Evolutionary conservation across 2,329 filamentous ascomycete genomes (phyloP).

Genomic region (Colletotrichum sp.): DNA sequence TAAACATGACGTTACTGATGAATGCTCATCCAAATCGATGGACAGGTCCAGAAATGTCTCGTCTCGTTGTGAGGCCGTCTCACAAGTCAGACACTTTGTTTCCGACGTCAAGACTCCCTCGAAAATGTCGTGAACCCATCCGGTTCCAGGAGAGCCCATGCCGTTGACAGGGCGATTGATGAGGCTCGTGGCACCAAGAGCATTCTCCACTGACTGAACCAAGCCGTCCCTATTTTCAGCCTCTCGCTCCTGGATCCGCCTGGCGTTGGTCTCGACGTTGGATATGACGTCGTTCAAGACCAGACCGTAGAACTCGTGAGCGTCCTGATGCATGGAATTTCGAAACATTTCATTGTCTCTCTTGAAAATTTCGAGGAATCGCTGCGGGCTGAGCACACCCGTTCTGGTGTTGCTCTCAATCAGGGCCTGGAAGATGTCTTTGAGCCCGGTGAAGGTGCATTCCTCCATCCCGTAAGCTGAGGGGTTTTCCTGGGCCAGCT

Average conservation of each 20-base stretch:
- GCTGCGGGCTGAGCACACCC: slow-evolving; percentile 88
- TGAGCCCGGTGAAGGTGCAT: slow-evolving; percentile 90
- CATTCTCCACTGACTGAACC: slow-evolving; percentile 55
- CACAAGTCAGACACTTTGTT: slow-evolving; percentile 94
- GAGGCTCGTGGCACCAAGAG: slow-evolving; percentile 35
- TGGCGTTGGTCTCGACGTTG: slow-evolving; percentile 89
- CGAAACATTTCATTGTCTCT: slow-evolving; percentile 97
- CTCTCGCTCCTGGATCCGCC: slow-evolving; percentile 60
- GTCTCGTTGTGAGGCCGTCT: slow-evolving; percentile 92
- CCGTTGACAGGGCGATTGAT: slow-evolving; percentile 37
- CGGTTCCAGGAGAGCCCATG: slow-evolving; percentile 66
- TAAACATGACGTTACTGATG: slow-evolving; percentile 93
- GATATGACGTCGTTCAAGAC: slow-evolving; percentile 95
- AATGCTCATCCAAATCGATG: slow-evolving; percentile 93
- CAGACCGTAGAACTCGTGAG: slow-evolving; percentile 94
- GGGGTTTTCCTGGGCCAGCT: slow-evolving; percentile 82
- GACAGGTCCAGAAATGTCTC: slow-evolving; percentile 96
- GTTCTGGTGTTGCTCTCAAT: slow-evolving; percentile 82
- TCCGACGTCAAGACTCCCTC: slow-evolving; percentile 95
- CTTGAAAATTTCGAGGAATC: slow-evolving; percentile 92
- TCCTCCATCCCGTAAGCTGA: slow-evolving; percentile 90
- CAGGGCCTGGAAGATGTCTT: slow-evolving; percentile 94
- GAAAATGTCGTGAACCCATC: slow-evolving; percentile 98
- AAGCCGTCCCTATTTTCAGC: slow-evolving; percentile 47
- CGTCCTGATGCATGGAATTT: slow-evolving; percentile 97